These are phyloP conservation scores for Mallotus japonicus DNA, from an alignment of 441 rosid species.

Conservation along the genomic window DNA sequence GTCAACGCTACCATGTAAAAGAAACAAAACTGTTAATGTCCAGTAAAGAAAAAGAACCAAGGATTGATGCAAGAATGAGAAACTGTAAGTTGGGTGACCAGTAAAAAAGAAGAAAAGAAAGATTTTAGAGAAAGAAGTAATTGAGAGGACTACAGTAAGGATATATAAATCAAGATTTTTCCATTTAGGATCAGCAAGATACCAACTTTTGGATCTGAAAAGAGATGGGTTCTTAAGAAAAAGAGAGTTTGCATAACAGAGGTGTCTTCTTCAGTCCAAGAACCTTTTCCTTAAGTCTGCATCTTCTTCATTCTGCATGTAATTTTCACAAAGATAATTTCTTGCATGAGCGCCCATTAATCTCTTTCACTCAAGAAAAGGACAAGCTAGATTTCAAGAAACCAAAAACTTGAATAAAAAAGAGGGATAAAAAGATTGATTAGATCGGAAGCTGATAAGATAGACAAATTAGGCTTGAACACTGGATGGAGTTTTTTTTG, in stretches of 20 bases:
- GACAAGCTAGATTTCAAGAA: too few relatives aligned
- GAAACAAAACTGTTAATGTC: conserved; percentile 36
- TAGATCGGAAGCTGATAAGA: too few relatives aligned
- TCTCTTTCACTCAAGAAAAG: too few relatives aligned
- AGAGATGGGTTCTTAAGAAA: conserved; percentile 50
- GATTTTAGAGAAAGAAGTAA: conserved; percentile 47
- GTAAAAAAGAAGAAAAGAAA: conserved; percentile 47
- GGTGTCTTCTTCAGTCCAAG: too few relatives aligned
- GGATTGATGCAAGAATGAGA: conserved; percentile 49
- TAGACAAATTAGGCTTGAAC: too few relatives aligned
- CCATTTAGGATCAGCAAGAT: conserved; percentile 42
- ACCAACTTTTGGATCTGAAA: conserved; percentile 54
- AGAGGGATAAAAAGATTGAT: too few relatives aligned
- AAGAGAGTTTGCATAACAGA: conserved; percentile 45
- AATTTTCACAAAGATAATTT: too few relatives aligned
- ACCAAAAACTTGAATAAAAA: too few relatives aligned
- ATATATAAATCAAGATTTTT: conserved; percentile 52
- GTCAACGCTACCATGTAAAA: conserved; percentile 32
- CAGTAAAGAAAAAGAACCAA: conserved; percentile 44
- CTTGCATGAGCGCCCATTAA: too few relatives aligned
- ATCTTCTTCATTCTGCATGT: too few relatives aligned
- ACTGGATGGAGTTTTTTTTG: too few relatives aligned
- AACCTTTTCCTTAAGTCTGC: too few relatives aligned
- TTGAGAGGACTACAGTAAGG: conserved; percentile 50
- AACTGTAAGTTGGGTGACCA: conserved; percentile 46